Percentiles rank a stretch among this genome's conserved stretches.
phyloP scores from a whole-genome alignment of 495 filamentous ascomycete species.

The Tuber microsphaerosporum region DNA sequence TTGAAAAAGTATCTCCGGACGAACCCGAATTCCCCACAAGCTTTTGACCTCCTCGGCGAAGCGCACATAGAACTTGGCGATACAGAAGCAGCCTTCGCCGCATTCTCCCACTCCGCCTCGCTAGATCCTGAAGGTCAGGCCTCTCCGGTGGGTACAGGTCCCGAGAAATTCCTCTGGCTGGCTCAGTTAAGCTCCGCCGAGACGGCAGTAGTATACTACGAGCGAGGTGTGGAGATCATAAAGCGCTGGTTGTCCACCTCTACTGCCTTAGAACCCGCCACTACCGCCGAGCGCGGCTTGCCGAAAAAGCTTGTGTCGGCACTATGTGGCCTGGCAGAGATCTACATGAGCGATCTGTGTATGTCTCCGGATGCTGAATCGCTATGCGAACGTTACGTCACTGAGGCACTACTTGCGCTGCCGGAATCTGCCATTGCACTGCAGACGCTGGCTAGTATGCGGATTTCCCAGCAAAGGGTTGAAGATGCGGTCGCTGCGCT shows the following conservation, averaged over 20 bases:
- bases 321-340: conserved; percentile 81
- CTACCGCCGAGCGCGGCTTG: conserved; percentile 41
- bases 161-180: conserved; percentile 92
- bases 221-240: conserved; percentile 66
- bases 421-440: conserved; percentile 72
- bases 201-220: conserved; percentile 81
- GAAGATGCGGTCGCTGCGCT: conserved; percentile 76
- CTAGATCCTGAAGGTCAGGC: conserved; percentile 57
- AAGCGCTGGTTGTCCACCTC: conserved; percentile 51
- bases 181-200: conserved; percentile 84
- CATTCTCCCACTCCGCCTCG: conserved; percentile 61
- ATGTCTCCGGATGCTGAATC: conserved; percentile 85
- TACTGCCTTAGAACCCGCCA: conserved; percentile 36
- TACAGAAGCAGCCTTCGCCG: conserved; percentile 58
- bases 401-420: conserved; percentile 71
- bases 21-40: conserved; percentile 49
- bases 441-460: conserved; percentile 86
- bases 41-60: conserved; percentile 72
- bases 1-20: conserved; percentile 54
- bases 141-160: conserved; percentile 56
- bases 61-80: conserved; percentile 81
- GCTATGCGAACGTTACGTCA: conserved; percentile 74
- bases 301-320: conserved; percentile 71
- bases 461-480: conserved; percentile 73
- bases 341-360: conserved; percentile 97